These are phyloP conservation scores for Rhypophila decipiens DNA, from an alignment of 495 filamentous ascomycete genomes.

Conservation along the genomic window DNA sequence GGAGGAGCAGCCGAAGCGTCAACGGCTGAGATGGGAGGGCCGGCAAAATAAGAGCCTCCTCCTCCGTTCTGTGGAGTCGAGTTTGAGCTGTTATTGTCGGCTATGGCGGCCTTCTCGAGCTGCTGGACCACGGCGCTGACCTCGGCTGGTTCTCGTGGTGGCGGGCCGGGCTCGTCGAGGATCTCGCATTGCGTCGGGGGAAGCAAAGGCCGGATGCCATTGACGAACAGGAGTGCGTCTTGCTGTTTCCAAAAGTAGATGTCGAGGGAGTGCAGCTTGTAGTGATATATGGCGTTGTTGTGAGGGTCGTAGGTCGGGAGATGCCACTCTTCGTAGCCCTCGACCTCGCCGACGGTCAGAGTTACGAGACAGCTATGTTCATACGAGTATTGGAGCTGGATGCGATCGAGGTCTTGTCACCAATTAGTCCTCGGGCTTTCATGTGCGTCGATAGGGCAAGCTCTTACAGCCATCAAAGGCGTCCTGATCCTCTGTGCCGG, in stretches of 20 bases:
- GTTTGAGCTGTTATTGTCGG: conserved; percentile 7
- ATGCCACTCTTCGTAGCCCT: conserved; percentile 62
- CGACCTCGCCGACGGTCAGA: conserved; percentile 59
- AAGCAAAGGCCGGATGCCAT: conserved; percentile 54
- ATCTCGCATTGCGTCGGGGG: conserved; percentile 55
- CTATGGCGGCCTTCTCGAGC: conserved; percentile 73
- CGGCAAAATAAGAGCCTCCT: conserved; percentile 31
- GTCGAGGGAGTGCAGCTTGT: conserved; percentile 75
- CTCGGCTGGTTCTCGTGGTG: conserved; percentile 36
- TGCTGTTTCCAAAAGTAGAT: conserved; percentile 83
- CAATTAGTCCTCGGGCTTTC: conserved; percentile 6
- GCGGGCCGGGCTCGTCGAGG: conserved; percentile 46
- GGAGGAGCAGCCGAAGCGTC: conserved; percentile 19
- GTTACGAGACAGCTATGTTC: conserved; percentile 73
- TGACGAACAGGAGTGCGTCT: conserved; percentile 69
- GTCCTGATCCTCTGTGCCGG: conserved; percentile 81
- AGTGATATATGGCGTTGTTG: conserved; percentile 63
- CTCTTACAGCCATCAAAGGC: conserved; percentile 74
- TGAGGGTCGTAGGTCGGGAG: conserved; percentile 64
- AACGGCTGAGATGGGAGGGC: conserved; percentile 30
- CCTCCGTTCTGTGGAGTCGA: conserved; percentile 36
- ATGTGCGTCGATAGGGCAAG: neutral
- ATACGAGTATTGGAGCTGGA: conserved; percentile 65
- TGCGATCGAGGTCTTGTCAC: conserved; percentile 52
- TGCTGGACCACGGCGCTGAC: conserved; percentile 78